Evolutionary conservation across 345 rosid species (phyloP), one percentile per base, ranked within the genome.

Genomic region (Rhodomyrtus tomentosa): DNA sequence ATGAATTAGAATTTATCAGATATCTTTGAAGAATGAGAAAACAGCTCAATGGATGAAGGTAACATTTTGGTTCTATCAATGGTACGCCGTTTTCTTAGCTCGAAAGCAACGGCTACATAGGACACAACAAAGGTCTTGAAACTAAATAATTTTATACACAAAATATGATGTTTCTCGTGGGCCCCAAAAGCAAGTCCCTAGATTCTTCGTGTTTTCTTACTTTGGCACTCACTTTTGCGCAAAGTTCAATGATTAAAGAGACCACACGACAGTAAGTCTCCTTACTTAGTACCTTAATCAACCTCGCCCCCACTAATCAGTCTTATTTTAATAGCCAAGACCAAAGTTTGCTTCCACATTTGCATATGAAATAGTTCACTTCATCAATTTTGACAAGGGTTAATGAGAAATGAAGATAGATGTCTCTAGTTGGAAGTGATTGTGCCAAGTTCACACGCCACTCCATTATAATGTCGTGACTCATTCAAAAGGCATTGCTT

Each of bases 171-270:
- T 29, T 27, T 51, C 4, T 52, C 10, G 82, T 22, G 82, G 87
- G 52, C 83, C 83, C 32, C 50, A 54, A 86, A 88, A 87, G 88
- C 81, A 50, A 52, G 55, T 87, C 84, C 55, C n/a, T 50, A 80
- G 89, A 88, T 90, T 87, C 89, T 87, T 83, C 85, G 9, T 49
- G 55, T 49, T 83, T 83, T 59, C 56, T 27, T 22, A n/a, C 80
- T 83, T 83, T 83, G 49, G 55, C 52, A 27, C 45, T 32, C 20
- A 36, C 16, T 49, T 82, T 36, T 20, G 18, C 42, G 38, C 9
- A 16, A 55, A 40, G n/a, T 42, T 82, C 42, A 22, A 21, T 54
- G 22, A 50, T 55, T 15, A 40, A 16, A 52, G 48, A 22, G 50
- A n/a, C 48, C 84, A 32, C 45, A 59, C 10, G 73, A 59, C 73